A percentile compares a stretch with the other conserved stretches of the same genome.
Conservation (phyloP, 257 asterid genomes). For the Przewalskia tangutica region DNA sequence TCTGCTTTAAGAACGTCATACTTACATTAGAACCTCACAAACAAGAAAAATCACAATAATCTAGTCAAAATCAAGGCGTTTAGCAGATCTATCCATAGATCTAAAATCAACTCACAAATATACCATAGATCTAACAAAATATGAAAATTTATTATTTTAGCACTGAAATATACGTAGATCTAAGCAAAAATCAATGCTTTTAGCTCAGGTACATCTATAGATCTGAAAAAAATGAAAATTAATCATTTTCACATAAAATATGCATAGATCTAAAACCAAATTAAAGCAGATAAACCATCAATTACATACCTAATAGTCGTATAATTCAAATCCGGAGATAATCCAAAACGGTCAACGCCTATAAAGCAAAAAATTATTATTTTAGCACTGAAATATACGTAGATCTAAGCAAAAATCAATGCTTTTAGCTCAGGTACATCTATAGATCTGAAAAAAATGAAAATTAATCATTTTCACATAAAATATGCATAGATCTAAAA, state of each 20-base stretch:
- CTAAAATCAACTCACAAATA: background rate
- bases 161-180: background rate
- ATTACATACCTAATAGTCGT: background rate
- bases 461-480: background rate
- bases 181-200: background rate
- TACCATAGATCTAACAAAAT: background rate
- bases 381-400: background rate
- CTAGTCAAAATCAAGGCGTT: background rate
- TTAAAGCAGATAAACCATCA: background rate
- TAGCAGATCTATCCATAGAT: background rate
- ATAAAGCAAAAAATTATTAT: background rate
- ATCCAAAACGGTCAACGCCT: slow-evolving; percentile 5
- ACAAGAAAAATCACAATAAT: background rate
- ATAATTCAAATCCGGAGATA: background rate
- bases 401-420: background rate
- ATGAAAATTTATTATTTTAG: background rate
- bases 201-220: background rate
- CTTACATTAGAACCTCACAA: background rate
- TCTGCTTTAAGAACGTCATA: background rate
- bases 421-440: background rate
- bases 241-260: background rate
- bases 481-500: background rate
- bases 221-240: background rate
- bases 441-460: background rate
- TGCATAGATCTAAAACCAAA: background rate